These are phyloP conservation scores for Emergomyces africanus DNA, from an alignment of 2,329 filamentous ascomycete species.

Conservation along the genomic window DNA sequence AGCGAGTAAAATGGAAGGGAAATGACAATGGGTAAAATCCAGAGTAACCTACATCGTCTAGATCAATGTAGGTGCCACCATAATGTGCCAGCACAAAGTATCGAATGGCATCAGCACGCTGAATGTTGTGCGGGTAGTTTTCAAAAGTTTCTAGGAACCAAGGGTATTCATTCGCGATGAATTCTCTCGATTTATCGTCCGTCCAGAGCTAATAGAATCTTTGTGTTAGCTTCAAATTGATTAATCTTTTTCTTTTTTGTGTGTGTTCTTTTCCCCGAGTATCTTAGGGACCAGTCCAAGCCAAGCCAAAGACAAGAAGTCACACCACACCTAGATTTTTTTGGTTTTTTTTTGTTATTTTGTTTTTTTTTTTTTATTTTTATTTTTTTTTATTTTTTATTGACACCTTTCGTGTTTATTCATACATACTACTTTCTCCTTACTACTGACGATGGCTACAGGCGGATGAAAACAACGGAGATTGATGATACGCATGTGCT, in stretches of 20 bases:
- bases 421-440: no score
- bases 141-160: conserved; percentile 69
- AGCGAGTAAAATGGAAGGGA: neutral
- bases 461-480: no score
- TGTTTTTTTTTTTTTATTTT: neutral
- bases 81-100: conserved; percentile 69
- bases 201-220: conserved; percentile 54
- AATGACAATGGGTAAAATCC: neutral
- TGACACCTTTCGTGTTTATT: no score
- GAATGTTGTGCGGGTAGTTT: conserved; percentile 60
- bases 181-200: conserved; percentile 53
- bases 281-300: no score
- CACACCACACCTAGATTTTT: neutral
- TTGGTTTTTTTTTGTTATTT: neutral
- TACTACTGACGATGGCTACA: no score
- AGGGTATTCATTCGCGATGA: conserved; percentile 60
- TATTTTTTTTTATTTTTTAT: neutral
- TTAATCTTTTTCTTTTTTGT: neutral
- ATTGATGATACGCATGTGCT: no score
- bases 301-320: neutral
- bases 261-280: no score
- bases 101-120: conserved; percentile 64
- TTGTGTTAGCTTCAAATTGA: neutral
- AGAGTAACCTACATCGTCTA: conserved; percentile 48
- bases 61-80: conserved; percentile 69